Conservation (phyloP, 208 protist species). For the Wallacemonas sp. region DNA sequence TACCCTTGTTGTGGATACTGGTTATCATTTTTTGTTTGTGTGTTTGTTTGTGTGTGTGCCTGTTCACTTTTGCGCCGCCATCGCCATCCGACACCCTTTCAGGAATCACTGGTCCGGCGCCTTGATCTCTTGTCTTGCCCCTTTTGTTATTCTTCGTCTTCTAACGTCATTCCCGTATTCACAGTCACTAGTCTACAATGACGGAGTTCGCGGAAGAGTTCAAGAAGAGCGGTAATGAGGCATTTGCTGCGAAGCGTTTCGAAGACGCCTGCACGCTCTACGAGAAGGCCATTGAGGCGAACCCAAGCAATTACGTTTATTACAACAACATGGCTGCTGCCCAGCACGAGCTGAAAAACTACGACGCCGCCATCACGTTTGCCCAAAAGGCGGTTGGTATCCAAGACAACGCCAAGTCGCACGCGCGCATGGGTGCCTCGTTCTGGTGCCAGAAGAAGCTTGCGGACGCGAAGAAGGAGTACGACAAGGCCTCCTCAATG, state of each 20-base stretch:
- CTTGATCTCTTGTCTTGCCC: no score
- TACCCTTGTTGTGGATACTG: no score
- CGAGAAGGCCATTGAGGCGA: conserved; percentile 68
- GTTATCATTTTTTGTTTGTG: no score
- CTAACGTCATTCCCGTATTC: not conserved
- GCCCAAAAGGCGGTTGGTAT: conserved; percentile 54
- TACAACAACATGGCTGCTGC: conserved; percentile 91
- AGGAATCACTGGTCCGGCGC: no score
- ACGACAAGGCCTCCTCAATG: conserved; percentile 45
- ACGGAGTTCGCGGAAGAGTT: conserved; percentile 45
- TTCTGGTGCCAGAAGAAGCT: conserved; percentile 60
- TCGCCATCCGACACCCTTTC: no score
- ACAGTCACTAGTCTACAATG: not conserved
- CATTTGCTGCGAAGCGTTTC: conserved; percentile 72
- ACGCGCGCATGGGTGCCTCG: conserved; percentile 55
- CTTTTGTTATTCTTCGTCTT: not conserved
- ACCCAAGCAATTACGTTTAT: conserved; percentile 70
- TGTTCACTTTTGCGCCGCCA: no score
- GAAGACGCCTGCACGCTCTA: conserved; percentile 80
- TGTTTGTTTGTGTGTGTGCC: no score
- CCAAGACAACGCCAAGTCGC: conserved; percentile 66
- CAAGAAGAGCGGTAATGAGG: conserved; percentile 77
- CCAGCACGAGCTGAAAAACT: conserved; percentile 70
- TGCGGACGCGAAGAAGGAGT: conserved; percentile 47
- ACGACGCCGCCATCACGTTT: conserved; percentile 71